Evolutionary conservation across 768 basidiomycete species (phyloP), one percentile per base, ranked within the genome.

Genomic region (Suillus clintonianus): DNA sequence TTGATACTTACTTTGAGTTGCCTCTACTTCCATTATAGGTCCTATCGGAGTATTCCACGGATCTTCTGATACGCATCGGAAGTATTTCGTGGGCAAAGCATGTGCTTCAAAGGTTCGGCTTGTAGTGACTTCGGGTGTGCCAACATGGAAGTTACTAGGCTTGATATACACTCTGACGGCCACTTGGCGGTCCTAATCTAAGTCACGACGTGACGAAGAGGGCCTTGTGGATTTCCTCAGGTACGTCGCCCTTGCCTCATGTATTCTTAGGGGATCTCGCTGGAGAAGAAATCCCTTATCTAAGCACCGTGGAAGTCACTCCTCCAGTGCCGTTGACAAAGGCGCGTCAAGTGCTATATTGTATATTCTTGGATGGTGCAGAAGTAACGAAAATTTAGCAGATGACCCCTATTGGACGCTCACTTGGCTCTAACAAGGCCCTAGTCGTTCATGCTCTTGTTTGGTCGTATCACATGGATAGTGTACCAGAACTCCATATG

Each of bases 21-120:
- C n/a, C 24, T 17, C 55, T 39, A 41, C 39, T 57, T 57, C 55
- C 55, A 56, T 56, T 24, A 56, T 56, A 24, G 36, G 56, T 39
- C 56, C 24, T 39, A 39, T 39, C 4, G 3, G 24, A 39, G 36
- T 8, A 17, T 27, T 57, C 24, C 37, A 27, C 37, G 15, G 55
- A 57, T 57, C 55, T 57, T 57, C 24, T 27, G 24, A 57, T 41
- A 19, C 24, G 24, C 39, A 27, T 30, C 56, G 56, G 56, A 27
- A 41, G 56, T 27, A 57, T 57, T 27, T 19, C 56, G 24, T 57
- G 37, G 17, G 17, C 17, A 19, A 19, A 57, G 39, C 56, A 41
- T 57, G 56, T 57, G 56, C 56, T 41, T 57, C 37, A 19, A 15
- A 30, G 39, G 39, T 41, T 56, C 6, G 17, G 19, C 39, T 57